phyloP scores from a whole-genome alignment of 1,139 yeast genomes.

The Yamadazyma kanchanaburiensis region DNA sequence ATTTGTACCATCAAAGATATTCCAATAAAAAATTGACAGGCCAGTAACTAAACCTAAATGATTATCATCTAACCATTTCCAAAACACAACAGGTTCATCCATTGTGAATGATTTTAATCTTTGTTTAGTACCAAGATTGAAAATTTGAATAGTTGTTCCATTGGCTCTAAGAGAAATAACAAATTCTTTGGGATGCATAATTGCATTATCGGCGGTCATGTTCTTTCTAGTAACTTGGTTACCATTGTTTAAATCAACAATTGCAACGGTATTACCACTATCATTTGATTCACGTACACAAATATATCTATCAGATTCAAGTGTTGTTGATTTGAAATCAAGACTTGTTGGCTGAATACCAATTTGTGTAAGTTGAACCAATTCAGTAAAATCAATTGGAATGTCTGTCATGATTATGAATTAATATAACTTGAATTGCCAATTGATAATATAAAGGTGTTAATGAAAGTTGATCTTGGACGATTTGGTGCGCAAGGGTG shows the following conservation, averaged over 20 bases:
- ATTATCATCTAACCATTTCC: conserved; percentile 86
- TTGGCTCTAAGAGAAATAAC: conserved; percentile 94
- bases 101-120: conserved; percentile 85
- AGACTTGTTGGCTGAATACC: conserved; percentile 82
- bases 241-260: conserved; percentile 77
- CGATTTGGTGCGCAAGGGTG: conserved; percentile 5
- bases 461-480: background rate
- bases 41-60: conserved; percentile 84
- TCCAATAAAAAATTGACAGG: conserved; percentile 73
- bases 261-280: conserved; percentile 85
- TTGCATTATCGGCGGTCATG: conserved; percentile 97
- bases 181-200: conserved; percentile 87
- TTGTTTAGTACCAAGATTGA: conserved; percentile 83
- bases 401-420: conserved; percentile 47
- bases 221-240: conserved; percentile 77
- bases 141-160: conserved; percentile 93
- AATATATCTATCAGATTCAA: conserved; percentile 88
- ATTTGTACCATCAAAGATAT: conserved; percentile 77
- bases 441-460: no score
- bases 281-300: conserved; percentile 81
- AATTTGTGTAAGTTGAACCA: conserved; percentile 78
- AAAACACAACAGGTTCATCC: conserved; percentile 86
- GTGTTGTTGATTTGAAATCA: conserved; percentile 90
- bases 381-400: conserved; percentile 96
- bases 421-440: no score